Evolutionary conservation across 1,284 basidiomycete genomes (phyloP).

Genomic region (Apiotrichum veenhuisii): DNA sequence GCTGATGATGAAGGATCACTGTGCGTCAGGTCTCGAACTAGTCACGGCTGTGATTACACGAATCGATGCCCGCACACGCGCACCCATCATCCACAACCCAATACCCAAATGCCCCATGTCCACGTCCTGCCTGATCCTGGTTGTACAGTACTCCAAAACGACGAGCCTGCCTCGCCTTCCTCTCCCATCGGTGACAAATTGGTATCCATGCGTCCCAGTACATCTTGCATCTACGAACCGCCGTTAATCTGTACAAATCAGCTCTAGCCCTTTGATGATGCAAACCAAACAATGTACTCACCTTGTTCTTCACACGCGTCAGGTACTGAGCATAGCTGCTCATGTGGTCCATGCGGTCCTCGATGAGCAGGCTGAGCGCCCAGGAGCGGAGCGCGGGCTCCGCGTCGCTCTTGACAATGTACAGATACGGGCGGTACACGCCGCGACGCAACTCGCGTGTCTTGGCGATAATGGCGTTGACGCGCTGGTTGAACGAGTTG

Average conservation of each 20-base stretch:
- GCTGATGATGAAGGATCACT: not conserved
- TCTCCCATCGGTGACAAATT: not conserved
- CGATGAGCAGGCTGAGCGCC: slow-evolving; percentile 90
- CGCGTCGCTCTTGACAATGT: slow-evolving; percentile 96
- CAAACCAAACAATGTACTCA: slow-evolving; percentile 23
- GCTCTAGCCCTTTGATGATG: not conserved
- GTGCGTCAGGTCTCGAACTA: not conserved
- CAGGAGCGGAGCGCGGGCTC: slow-evolving; percentile 89
- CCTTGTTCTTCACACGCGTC: slow-evolving; percentile 70
- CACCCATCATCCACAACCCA: not conserved
- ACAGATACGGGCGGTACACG: slow-evolving; percentile 90
- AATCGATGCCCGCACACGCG: too few relatives aligned
- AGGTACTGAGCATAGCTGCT: slow-evolving; percentile 96
- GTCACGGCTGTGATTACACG: not conserved
- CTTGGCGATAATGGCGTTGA: slow-evolving; percentile 90
- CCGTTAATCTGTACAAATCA: slow-evolving; percentile 2
- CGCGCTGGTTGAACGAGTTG: slow-evolving; percentile 86
- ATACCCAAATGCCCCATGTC: too few relatives aligned
- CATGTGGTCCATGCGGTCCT: slow-evolving; percentile 90
- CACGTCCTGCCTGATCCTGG: too few relatives aligned
- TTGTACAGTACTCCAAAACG: not conserved
- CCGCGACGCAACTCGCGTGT: slow-evolving; percentile 75
- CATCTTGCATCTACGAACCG: slow-evolving; percentile 9
- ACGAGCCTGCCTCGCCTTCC: not conserved
- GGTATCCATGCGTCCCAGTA: slow-evolving; percentile 7